A percentile compares a stretch with the other conserved stretches of the same genome.
phyloP scores from a whole-genome alignment of 208 protist species.

The Tetramitus jugosus region DNA sequence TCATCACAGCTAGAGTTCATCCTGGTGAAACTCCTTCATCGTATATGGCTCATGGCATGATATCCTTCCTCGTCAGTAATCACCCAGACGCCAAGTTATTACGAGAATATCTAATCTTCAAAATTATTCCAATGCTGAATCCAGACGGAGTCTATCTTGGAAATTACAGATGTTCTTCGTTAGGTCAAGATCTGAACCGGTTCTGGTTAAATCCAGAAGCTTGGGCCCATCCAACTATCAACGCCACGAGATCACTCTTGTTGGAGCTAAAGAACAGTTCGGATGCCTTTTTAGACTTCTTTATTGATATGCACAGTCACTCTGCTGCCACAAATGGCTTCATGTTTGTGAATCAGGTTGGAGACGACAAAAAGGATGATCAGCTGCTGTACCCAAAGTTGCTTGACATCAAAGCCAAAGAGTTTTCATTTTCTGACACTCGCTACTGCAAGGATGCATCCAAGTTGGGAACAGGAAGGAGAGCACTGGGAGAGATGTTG shows the following conservation, averaged over 20 bases:
- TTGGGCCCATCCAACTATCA: conserved; percentile 41
- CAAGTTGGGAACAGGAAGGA: conserved; percentile 27
- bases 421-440: conserved; percentile 26
- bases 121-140: conserved; percentile 55
- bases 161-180: conserved; percentile 41
- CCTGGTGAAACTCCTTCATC: conserved; percentile 44
- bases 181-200: conserved; percentile 47
- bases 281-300: conserved; percentile 40
- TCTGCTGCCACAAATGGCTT: conserved; percentile 49
- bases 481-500: conserved; percentile 19
- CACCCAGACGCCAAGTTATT: conserved; percentile 27
- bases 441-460: conserved; percentile 31
- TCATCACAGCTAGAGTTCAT: conserved; percentile 45
- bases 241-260: conserved; percentile 31
- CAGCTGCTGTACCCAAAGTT: conserved; percentile 30
- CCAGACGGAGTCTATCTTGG: conserved; percentile 50
- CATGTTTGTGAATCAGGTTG: conserved; percentile 37
- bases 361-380: not conserved
- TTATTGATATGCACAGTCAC: conserved; percentile 50
- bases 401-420: conserved; percentile 15
- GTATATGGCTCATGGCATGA: conserved; percentile 43
- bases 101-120: conserved; percentile 45
- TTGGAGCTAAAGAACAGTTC: conserved; percentile 23
- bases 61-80: conserved; percentile 32
- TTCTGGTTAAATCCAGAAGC: conserved; percentile 39